Evolutionary conservation across 2,329 filamentous ascomycete genomes (phyloP), one percentile per base, ranked within the genome.

Genomic region (Claviceps citrina): DNA sequence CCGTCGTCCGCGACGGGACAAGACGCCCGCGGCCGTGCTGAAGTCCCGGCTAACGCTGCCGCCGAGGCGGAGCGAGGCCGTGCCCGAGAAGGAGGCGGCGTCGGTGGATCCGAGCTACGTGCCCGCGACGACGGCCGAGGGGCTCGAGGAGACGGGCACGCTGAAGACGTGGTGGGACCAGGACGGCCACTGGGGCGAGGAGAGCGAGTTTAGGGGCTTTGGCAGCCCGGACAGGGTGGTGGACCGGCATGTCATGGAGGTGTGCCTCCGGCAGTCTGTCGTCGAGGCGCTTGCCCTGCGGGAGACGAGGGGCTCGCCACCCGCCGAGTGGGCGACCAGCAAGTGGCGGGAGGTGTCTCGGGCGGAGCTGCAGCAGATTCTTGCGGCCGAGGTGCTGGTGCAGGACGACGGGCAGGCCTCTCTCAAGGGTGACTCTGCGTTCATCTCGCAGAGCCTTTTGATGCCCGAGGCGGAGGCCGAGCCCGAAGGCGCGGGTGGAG

Each of bases 81-180:
- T 49, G 12, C 45, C 54, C 5, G 57, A 60, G 51, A 47, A 53
- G 41, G 58, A 59, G 33, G 16, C 54, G 7, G 41, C 49, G 42
- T 46, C 53, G 7, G 36, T 48, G 6, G 54, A 61, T 25, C 51
- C 59, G 9, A 51, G 49, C 7, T 76, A 76, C 51, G 51, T 54
- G 3, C 70, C 71, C 3, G 73, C 72, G 13, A 55, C 56, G 12
- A 56, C 55, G 4, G 59, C 60, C 7, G 58, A 63, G 0, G 67
- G 59, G 0, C 59, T 76, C 2, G 63, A 68, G 44, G 58, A 64
- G 37, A 62, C 73, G 10, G 64, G 63, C 31, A 59, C 65, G 1
- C 44, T 73, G 28, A 56, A 56, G 26, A 56, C 55, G 20, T 77
- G 71, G 71, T 77, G 71, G 71, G 63, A 73, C 7, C 53, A 61